Conservation (phyloP, 2,329 filamentous ascomycete genomes). For the Colletotrichum lini region DNA sequence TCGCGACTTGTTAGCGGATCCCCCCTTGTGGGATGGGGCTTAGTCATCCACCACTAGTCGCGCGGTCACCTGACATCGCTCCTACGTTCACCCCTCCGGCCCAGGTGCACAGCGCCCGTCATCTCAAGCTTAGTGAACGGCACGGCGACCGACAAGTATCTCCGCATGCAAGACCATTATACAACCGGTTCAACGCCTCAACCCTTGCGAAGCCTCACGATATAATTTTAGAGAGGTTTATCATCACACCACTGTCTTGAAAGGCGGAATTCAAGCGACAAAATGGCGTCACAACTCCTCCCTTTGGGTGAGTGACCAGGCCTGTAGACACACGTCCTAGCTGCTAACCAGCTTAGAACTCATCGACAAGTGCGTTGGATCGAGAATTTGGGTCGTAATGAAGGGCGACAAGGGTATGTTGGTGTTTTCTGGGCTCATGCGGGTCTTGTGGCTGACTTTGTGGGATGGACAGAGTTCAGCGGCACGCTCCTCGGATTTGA, state of each 20-base stretch:
- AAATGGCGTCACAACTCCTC: conserved; percentile 81
- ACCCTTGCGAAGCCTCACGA: conserved; percentile 12
- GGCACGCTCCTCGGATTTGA: conserved; percentile 96
- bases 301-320: conserved; percentile 70
- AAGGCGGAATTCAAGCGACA: conserved; percentile 1
- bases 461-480: conserved; percentile 81
- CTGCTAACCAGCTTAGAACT: conserved; percentile 74
- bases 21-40: conserved; percentile 44
- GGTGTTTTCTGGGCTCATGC: too few relatives aligned
- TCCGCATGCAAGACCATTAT: conserved; percentile 10
- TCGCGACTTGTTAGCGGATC: conserved; percentile 7
- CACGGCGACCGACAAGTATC: conserved; percentile 24
- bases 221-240: not conserved
- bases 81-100: conserved; percentile 35
- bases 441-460: conserved; percentile 14
- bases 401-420: conserved; percentile 94
- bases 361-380: conserved; percentile 99
- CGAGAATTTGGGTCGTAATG: conserved; percentile 99
- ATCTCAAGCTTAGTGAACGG: conserved; percentile 30
- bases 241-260: not conserved
- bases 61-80: conserved; percentile 51
- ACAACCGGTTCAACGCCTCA: conserved; percentile 1
- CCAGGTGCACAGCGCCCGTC: conserved; percentile 16
- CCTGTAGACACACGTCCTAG: not conserved
- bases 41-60: conserved; percentile 51